phyloP scores from a whole-genome alignment of 768 basidiomycete genomes.

The Mycena leptocephala region DNA sequence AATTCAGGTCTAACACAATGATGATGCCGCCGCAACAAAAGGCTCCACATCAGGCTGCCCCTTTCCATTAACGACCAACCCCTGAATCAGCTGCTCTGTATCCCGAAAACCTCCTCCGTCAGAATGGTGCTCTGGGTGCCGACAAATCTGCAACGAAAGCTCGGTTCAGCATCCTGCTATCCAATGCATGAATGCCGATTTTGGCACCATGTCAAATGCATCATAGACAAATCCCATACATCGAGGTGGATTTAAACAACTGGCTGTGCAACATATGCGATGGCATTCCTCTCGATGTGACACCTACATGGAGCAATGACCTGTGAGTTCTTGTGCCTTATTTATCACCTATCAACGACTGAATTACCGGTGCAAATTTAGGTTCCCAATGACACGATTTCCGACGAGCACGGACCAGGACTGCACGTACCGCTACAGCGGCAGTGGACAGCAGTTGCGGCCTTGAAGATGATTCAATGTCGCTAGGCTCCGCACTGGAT shows the following conservation, averaged over 20 bases:
- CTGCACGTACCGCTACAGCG: too few relatives aligned
- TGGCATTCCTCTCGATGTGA: neutral
- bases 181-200: neutral
- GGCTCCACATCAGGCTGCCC: too few relatives aligned
- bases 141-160: neutral
- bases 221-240: neutral
- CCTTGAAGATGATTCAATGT: too few relatives aligned
- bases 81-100: neutral
- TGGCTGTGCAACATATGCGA: neutral
- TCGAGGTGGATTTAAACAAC: too few relatives aligned
- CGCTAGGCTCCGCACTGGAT: too few relatives aligned
- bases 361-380: neutral
- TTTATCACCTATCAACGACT: neutral
- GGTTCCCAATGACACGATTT: too few relatives aligned
- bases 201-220: neutral
- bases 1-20: too few relatives aligned
- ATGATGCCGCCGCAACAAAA: too few relatives aligned
- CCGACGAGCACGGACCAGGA: too few relatives aligned
- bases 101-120: neutral
- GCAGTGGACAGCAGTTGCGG: too few relatives aligned
- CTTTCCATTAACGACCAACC: too few relatives aligned
- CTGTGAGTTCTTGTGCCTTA: neutral
- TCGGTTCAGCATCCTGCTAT: neutral
- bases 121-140: neutral
- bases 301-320: neutral